phyloP scores from a whole-genome alignment of 192 early-diverging fungal species.

The Backusella morwellensis region DNA sequence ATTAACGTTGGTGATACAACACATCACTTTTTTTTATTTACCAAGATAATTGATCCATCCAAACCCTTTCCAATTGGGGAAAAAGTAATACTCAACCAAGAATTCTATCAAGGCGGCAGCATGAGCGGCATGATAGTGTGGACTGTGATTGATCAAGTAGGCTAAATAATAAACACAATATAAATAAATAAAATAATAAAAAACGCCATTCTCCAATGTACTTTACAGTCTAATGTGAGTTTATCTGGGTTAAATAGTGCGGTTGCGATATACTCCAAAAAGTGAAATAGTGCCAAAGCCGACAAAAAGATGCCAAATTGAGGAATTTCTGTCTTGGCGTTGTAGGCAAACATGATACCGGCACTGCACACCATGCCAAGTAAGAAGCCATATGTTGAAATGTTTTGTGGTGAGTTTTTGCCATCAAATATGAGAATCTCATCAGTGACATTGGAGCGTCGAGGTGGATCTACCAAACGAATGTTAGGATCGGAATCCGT shows the following conservation, averaged over 20 bases:
- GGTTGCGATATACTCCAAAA: constrained; percentile 83
- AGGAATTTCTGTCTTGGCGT: constrained; percentile 35
- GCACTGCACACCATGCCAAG: constrained; percentile 63
- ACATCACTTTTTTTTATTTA: neutral
- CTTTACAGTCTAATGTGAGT: constrained; percentile 70
- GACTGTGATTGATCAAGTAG: constrained; percentile 72
- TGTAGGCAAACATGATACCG: constrained; percentile 43
- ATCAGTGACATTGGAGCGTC: constrained; percentile 31
- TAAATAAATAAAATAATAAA: neutral
- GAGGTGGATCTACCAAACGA: constrained; percentile 5
- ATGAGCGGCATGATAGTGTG: constrained; percentile 70
- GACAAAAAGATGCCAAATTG: constrained; percentile 68
- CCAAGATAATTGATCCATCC: constrained; percentile 44
- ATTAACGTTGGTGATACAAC: neutral
- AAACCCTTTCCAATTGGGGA: constrained; percentile 53
- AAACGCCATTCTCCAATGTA: neutral
- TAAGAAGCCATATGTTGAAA: constrained; percentile 69
- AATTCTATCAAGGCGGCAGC: constrained; percentile 67
- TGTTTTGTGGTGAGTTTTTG: constrained; percentile 76
- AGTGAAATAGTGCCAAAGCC: constrained; percentile 74
- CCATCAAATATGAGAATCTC: constrained; percentile 58
- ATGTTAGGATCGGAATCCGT: constrained; percentile 10
- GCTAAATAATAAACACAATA: constrained; percentile 39
- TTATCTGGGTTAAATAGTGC: constrained; percentile 75
- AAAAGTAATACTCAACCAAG: constrained; percentile 61